Base-by-base conservation (phyloP, 805 yeast genomes). In the Saccharomycopsis schoenii region DNA sequence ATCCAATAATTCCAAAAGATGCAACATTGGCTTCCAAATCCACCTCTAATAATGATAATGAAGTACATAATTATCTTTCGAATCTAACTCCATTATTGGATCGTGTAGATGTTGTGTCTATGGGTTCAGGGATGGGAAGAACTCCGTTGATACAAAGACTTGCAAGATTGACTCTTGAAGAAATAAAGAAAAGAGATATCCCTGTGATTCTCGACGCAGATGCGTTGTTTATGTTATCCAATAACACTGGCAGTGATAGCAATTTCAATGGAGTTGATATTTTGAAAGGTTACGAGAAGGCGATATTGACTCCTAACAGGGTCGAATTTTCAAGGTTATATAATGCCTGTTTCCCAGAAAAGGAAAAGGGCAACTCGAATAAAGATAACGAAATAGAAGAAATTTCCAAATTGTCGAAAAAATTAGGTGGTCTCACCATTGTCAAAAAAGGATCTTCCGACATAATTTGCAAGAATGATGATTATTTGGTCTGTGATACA, bases 81-180 rank as follows among this genome's bases (percentile, higher is more conserved):
- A 82, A 82, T 67, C 79, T 89, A n/a, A 66, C 70, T 21, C 60
- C 75, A 0, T 68, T 92, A 24, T 72, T 93, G 42, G 77, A 78
- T 42, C 74, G 96, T 56, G 81, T 90, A 62, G 96, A 93, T 68
- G 88, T 85, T 8, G 83, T 91, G 34, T 89, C 94, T 1, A 79
- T 93, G 43, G 98, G 98, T 0, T 98, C 98, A 0, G 99, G 98
- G 0, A 80, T 92, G 62, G 99, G 99, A 0, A 77, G 99, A 57
- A 96, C 91, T 70, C 71, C 73, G 4, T 68, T 80, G 41, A 86
- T 90, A 89, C 71, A 86, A 59, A 76, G 78, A 57, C 79, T 86
- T 1, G 77, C 87, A 61, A 77, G 77, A n/a, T 69, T 76, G 37
- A 78, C 89, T 21, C 76, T 91, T 52, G 76, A 76, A 57, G 83